These are phyloP conservation scores for Amaranthus palmeri DNA, from an alignment of 148 eudicot species.

Conservation along the genomic window DNA sequence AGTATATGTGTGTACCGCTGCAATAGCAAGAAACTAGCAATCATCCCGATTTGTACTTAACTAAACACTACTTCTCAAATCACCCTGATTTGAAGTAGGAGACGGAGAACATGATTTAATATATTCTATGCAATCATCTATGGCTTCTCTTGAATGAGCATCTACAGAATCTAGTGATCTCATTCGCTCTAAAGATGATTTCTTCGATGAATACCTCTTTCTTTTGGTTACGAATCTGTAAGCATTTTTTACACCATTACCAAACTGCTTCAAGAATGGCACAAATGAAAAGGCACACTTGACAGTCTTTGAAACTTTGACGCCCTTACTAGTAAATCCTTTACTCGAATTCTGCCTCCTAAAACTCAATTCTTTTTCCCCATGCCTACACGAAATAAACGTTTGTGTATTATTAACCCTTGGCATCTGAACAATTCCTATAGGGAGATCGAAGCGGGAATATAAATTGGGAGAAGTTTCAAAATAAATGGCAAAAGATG, in stretches of 20 bases:
- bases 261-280: conserved; percentile 3
- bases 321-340: neutral
- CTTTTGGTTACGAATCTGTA: conserved; percentile 22
- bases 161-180: conserved; percentile 30
- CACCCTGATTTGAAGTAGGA: neutral
- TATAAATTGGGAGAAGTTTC: neutral
- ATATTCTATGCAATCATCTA: conserved; percentile 50
- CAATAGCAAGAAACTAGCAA: neutral
- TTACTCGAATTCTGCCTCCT: neutral
- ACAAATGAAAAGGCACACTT: neutral
- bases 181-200: conserved; percentile 17
- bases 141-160: conserved; percentile 46
- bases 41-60: neutral
- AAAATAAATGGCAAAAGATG: neutral
- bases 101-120: conserved; percentile 39
- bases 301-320: neutral
- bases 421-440: neutral
- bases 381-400: neutral
- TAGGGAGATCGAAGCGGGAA: neutral
- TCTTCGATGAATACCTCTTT: conserved; percentile 19
- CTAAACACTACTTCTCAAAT: neutral
- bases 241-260: conserved; percentile 2
- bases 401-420: neutral
- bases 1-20: neutral
- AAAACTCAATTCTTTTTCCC: neutral